Evolutionary conservation across 179 eudicot species (phyloP).

Genomic region (Amaranthus tricolor): DNA sequence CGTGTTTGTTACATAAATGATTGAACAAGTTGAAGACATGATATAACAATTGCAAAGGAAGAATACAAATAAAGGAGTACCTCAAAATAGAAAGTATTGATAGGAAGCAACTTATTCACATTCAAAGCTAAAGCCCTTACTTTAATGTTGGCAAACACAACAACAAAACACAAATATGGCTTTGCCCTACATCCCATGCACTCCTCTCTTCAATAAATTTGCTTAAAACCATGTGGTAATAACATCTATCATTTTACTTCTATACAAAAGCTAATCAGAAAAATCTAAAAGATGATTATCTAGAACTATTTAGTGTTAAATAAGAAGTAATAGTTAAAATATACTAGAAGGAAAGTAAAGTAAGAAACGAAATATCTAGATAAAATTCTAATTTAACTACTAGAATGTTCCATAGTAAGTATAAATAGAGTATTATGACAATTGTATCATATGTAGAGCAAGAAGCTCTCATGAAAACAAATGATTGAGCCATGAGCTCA

Average conservation of each 20-base stretch:
- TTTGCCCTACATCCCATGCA: slow-evolving; percentile 19
- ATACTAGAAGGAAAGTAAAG: no score
- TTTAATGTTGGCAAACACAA: slow-evolving; percentile 3
- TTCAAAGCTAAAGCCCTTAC: slow-evolving; percentile 4
- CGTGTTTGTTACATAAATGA: not conserved
- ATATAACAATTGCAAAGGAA: not conserved
- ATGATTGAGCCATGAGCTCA: no score
- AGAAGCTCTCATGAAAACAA: no score
- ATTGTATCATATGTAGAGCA: no score
- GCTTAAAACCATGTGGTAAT: slow-evolving; percentile 9
- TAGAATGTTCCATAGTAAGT: no score
- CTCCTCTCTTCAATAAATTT: slow-evolving; percentile 6
- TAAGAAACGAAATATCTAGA: no score
- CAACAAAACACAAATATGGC: not conserved
- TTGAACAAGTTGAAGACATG: not conserved
- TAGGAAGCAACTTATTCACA: slow-evolving; percentile 11
- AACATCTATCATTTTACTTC: not conserved
- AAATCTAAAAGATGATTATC: not conserved
- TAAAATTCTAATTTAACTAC: no score
- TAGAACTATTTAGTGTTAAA: not conserved
- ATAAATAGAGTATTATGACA: no score
- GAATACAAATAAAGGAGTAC: not conserved
- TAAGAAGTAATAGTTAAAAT: no score
- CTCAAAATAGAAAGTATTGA: not conserved
- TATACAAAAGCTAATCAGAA: not conserved